phyloP scores from a whole-genome alignment of 345 rosid species.

The Eucalyptus cladocalyx region DNA sequence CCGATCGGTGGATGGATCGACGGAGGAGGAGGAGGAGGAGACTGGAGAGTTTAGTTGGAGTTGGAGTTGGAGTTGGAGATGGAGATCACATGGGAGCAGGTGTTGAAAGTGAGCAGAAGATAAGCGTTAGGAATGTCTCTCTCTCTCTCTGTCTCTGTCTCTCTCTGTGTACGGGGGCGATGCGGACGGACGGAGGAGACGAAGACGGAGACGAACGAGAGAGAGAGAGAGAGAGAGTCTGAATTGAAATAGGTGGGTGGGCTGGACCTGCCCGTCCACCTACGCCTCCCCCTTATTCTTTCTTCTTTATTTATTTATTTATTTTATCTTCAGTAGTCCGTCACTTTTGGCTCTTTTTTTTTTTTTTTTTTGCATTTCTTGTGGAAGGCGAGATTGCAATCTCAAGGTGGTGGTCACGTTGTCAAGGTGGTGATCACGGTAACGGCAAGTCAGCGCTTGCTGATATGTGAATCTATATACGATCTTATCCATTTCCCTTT shows the following conservation, averaged over 20 bases:
- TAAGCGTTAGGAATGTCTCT: not conserved
- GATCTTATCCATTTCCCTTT: not conserved
- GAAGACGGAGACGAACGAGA: not conserved
- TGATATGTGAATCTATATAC: not conserved
- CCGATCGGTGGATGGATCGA: not conserved
- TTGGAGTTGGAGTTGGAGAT: not conserved
- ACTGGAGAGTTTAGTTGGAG: not conserved
- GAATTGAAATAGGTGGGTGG: not conserved
- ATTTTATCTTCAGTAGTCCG: no score
- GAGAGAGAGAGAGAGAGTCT: not conserved
- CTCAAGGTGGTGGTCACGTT: not conserved
- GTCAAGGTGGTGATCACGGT: not conserved
- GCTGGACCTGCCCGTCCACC: not conserved
- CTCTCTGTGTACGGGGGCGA: no score
- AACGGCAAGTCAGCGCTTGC: not conserved
- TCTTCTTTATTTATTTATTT: no score
- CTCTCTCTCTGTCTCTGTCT: not conserved
- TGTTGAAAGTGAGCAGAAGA: fast-evolving
- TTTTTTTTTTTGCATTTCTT: no score
- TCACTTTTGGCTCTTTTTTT: no score
- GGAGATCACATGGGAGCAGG: not conserved
- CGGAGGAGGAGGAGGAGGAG: not conserved
- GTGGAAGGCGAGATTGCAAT: not conserved
- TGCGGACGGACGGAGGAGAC: not conserved
- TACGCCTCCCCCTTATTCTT: not conserved